Conservation (phyloP, 352 stramenopile genomes). For the Globisporangium paroecandrum region DNA sequence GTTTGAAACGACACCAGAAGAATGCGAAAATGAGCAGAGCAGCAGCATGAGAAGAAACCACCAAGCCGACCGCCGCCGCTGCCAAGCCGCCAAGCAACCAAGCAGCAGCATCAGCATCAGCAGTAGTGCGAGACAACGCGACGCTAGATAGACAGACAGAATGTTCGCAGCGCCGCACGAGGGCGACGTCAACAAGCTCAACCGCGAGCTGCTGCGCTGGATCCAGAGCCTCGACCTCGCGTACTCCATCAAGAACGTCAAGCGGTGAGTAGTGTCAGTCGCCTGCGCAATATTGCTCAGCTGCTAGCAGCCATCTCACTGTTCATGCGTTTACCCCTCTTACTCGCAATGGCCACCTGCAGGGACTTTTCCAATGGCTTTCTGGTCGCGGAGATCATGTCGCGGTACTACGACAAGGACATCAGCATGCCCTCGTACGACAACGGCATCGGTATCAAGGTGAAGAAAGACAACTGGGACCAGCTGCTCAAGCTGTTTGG, state of each 20-base stretch:
- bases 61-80: background rate
- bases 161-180: slow-evolving; percentile 21
- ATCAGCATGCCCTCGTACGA: slow-evolving; percentile 92
- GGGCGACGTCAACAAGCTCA: slow-evolving; percentile 62
- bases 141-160: background rate
- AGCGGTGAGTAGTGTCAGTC: slow-evolving; percentile 45
- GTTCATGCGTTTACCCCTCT: background rate
- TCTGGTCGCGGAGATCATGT: slow-evolving; percentile 90
- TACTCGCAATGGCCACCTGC: background rate
- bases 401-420: slow-evolving; percentile 91
- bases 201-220: slow-evolving; percentile 89
- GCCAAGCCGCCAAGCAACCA: background rate
- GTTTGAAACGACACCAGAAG: slow-evolving; percentile 8
- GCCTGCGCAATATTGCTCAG: background rate
- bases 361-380: slow-evolving; percentile 90
- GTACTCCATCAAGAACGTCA: slow-evolving; percentile 94
- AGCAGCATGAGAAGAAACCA: background rate
- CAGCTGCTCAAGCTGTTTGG: slow-evolving; percentile 80
- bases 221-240: slow-evolving; percentile 92
- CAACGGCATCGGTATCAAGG: slow-evolving; percentile 88
- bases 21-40: background rate
- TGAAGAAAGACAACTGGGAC: slow-evolving; percentile 92
- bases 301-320: background rate
- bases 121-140: background rate
- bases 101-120: background rate